Percentiles rank a stretch among this genome's conserved stretches.
These are phyloP conservation scores for Amanita subjunquillea DNA, from an alignment of 768 basidiomycete species.

Conservation along the genomic window DNA sequence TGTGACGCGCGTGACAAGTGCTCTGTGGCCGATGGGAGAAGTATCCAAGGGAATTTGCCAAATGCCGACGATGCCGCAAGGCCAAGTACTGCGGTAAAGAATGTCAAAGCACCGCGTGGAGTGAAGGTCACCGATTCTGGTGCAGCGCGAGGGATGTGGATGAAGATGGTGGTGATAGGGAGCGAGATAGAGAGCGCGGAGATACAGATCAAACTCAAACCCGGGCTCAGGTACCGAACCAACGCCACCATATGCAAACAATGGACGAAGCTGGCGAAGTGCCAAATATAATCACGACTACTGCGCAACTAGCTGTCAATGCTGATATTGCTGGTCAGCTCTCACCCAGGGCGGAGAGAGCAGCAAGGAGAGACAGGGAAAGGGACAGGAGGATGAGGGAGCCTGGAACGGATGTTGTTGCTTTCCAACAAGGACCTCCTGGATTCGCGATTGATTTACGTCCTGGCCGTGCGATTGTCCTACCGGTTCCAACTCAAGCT, in stretches of 20 bases:
- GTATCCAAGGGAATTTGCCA: conserved; percentile 91
- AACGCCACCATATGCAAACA: not conserved
- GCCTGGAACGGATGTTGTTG: not conserved
- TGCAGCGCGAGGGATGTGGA: conserved; percentile 58
- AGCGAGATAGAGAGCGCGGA: not conserved
- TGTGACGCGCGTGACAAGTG: conserved; percentile 37
- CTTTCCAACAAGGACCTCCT: not conserved
- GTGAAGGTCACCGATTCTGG: conserved; percentile 94
- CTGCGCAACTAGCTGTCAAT: not conserved
- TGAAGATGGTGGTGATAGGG: conserved; percentile 24
- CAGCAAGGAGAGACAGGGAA: conserved; percentile 3
- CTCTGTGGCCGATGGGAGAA: conserved; percentile 92
- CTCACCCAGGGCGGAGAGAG: conserved; percentile 3
- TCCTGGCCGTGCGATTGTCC: not conserved
- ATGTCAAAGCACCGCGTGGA: conserved; percentile 95
- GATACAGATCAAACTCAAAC: not conserved
- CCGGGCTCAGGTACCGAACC: not conserved
- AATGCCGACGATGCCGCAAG: conserved; percentile 91
- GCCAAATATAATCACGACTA: too few species aligned
- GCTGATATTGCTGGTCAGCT: not conserved
- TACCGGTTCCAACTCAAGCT: too few species aligned
- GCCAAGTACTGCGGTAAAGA: conserved; percentile 99
- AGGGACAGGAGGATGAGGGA: conserved; percentile 2
- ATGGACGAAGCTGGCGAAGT: conserved; percentile 1
- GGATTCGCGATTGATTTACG: not conserved